Conservation (phyloP, 345 rosid species). For the Eutrema heterophyllum region DNA sequence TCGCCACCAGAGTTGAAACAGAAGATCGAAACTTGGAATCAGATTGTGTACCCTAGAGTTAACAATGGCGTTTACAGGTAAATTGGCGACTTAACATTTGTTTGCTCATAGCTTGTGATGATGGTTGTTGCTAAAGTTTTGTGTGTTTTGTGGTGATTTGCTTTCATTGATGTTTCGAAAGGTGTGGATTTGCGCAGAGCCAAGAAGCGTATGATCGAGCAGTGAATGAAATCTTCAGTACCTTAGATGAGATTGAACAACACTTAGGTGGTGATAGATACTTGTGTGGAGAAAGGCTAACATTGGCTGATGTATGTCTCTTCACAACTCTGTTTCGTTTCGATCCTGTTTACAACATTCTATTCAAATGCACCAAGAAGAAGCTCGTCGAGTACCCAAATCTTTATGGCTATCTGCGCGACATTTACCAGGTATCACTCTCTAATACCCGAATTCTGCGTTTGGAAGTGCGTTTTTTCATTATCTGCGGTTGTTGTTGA, state of each 20-base stretch:
- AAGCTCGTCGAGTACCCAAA: constrained; percentile 66
- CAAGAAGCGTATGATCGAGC: constrained; percentile 77
- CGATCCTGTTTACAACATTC: constrained; percentile 65
- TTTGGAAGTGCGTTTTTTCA: neutral
- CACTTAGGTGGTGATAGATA: constrained; percentile 52
- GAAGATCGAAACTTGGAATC: constrained; percentile 70
- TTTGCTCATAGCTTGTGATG: no score
- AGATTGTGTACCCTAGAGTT: constrained; percentile 59
- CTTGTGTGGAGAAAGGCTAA: constrained; percentile 66
- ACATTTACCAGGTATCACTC: constrained; percentile 53
- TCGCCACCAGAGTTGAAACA: constrained; percentile 43
- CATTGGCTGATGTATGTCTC: constrained; percentile 69
- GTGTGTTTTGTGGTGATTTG: neutral
- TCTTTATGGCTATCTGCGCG: constrained; percentile 62
- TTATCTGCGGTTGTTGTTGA: neutral
- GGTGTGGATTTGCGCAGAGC: constrained; percentile 90
- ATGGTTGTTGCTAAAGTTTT: no score
- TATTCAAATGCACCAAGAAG: constrained; percentile 85
- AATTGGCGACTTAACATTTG: no score
- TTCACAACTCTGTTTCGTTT: constrained; percentile 85
- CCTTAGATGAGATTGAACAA: constrained; percentile 56
- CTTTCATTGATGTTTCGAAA: constrained; percentile 17
- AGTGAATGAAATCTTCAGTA: constrained; percentile 51
- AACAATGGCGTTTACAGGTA: constrained; percentile 84
- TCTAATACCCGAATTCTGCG: no score